A percentile compares a stretch with the other conserved stretches of the same genome.
These are phyloP conservation scores for Radiomyces spectabilis DNA, from an alignment of 192 early-diverging fungal genomes.

Conservation along the genomic window DNA sequence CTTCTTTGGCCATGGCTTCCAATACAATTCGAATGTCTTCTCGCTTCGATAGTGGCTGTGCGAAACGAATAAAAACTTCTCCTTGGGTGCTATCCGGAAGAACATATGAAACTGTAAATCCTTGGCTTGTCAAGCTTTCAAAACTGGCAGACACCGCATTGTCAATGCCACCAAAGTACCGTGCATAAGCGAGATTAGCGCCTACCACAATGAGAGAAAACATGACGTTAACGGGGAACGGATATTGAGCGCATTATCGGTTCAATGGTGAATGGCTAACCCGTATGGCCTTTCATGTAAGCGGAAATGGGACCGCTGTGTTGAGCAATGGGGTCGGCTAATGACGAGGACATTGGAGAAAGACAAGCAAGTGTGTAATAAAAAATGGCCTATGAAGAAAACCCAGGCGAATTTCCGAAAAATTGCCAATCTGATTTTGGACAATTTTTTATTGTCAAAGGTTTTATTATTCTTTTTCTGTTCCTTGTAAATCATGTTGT, in stretches of 20 bases:
- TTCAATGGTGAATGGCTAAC: neutral
- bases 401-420: neutral
- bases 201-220: neutral
- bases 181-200: constrained; percentile 25
- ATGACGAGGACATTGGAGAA: neutral
- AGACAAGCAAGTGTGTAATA: neutral
- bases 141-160: constrained; percentile 19
- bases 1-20: constrained; percentile 39
- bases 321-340: constrained; percentile 22
- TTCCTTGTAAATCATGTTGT: too few relatives aligned
- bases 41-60: constrained; percentile 17
- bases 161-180: constrained; percentile 17
- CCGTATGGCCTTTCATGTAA: constrained; percentile 29
- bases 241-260: neutral
- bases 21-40: constrained; percentile 35
- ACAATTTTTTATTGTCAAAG: too few relatives aligned
- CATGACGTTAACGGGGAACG: too few relatives aligned
- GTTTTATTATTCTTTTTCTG: too few relatives aligned
- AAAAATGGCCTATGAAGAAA: neutral
- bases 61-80: constrained; percentile 21
- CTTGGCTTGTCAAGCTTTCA: constrained; percentile 20
- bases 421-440: too few relatives aligned
- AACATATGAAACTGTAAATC: constrained; percentile 14
- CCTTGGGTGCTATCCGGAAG: constrained; percentile 3
- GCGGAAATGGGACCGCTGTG: constrained; percentile 21